Conservation (phyloP, 768 basidiomycete species). For the Mycena amicta region DNA sequence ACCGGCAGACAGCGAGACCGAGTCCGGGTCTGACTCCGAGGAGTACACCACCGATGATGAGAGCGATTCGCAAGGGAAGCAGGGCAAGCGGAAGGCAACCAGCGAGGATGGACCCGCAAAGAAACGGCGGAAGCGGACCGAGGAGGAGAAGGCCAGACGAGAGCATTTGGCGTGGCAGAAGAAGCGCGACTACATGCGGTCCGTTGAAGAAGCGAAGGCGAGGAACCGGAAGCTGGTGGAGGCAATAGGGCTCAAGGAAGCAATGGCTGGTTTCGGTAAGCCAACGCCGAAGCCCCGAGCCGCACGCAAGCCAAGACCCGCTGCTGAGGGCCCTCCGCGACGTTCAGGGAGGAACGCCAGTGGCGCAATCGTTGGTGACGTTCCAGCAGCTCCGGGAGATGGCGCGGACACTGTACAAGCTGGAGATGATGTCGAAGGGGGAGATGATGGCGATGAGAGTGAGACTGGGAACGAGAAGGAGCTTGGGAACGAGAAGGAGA, state of each 20-base stretch:
- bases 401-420: background rate
- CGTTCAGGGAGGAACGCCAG: background rate
- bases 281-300: background rate
- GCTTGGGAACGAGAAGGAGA: background rate
- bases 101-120: background rate
- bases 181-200: background rate
- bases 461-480: background rate
- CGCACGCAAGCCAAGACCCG: background rate
- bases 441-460: background rate
- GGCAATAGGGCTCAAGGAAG: background rate
- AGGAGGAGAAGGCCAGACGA: background rate
- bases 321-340: no score
- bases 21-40: no score
- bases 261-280: background rate
- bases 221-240: background rate
- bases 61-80: background rate
- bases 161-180: background rate
- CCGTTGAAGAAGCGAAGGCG: background rate
- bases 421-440: background rate
- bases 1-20: no score
- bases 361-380: background rate
- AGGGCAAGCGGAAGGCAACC: background rate
- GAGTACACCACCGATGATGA: no score
- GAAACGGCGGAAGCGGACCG: background rate
- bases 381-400: background rate